These are phyloP conservation scores for Arctostaphylos glauca DNA, from an alignment of 148 eudicot genomes.

Conservation along the genomic window DNA sequence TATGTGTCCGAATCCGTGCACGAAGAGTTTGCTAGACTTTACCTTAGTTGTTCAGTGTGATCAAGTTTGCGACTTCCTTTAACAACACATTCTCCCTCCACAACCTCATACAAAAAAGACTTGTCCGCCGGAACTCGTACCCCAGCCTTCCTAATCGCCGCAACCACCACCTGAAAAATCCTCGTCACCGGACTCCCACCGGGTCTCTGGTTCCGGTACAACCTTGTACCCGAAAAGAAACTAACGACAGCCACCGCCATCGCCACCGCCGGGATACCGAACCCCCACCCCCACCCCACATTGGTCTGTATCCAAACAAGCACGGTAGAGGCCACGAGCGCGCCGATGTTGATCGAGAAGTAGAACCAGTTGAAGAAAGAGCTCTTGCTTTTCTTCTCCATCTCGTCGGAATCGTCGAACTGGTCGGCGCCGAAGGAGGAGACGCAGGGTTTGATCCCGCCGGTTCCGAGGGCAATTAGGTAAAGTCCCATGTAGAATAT, in stretches of 20 bases:
- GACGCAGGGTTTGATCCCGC: constrained; percentile 27
- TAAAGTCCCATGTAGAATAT: constrained; percentile 19
- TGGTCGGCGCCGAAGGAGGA: constrained; percentile 28
- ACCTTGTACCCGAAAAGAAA: constrained; percentile 19
- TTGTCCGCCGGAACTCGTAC: constrained; percentile 1
- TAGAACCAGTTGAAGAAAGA: constrained; percentile 29
- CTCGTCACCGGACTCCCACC: constrained; percentile 28
- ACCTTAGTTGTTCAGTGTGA: constrained; percentile 22
- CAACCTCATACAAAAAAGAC: constrained; percentile 15
- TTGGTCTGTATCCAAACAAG: constrained; percentile 27
- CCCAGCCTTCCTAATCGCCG: constrained; percentile 15
- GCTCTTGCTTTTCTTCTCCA: constrained; percentile 17
- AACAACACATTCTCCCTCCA: constrained; percentile 13
- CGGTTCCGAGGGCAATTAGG: constrained; percentile 25
- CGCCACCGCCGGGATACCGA: constrained; percentile 24
- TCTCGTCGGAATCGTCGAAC: constrained; percentile 22
- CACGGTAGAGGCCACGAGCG: constrained; percentile 22
- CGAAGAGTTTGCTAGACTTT: background rate
- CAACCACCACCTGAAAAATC: constrained; percentile 22
- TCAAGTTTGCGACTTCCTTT: constrained; percentile 27
- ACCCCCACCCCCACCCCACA: constrained; percentile 30
- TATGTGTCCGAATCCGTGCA: too few relatives aligned
- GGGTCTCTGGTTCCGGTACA: constrained; percentile 20
- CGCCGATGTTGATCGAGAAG: constrained; percentile 24
- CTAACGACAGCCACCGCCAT: constrained; percentile 22